Conservation (phyloP, 768 basidiomycete genomes). For the Russula sp. region DNA sequence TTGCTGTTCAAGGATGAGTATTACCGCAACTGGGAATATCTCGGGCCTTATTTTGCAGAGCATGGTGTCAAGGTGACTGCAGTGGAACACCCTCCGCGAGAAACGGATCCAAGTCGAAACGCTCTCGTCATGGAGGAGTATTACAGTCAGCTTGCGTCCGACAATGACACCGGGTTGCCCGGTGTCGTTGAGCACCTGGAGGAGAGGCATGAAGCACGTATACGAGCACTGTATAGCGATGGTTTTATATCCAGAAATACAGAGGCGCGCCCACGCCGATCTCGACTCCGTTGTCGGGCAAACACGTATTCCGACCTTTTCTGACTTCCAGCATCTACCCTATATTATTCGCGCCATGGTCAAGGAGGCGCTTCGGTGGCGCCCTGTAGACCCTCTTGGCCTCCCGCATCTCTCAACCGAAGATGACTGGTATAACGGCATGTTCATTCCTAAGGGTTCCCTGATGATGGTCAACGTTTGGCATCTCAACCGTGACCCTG, state of each 20-base stretch:
- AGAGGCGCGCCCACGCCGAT: conserved; percentile 12
- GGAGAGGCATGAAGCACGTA: conserved; percentile 51
- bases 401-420: conserved; percentile 15
- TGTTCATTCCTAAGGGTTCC: conserved; percentile 15
- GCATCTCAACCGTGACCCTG: conserved; percentile 12
- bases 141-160: conserved; percentile 49
- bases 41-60: conserved; percentile 72
- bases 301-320: conserved; percentile 4
- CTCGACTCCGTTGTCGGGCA: conserved; percentile 9
- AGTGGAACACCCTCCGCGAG: conserved; percentile 54
- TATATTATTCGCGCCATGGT: conserved; percentile 10
- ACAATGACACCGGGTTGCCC: conserved; percentile 36
- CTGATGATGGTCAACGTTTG: conserved; percentile 5
- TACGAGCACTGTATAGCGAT: conserved; percentile 58
- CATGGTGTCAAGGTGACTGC: conserved; percentile 52
- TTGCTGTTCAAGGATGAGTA: conserved; percentile 81
- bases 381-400: conserved; percentile 14
- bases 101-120: conserved; percentile 42
- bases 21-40: conserved; percentile 83
- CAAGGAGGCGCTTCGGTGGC: conserved; percentile 18
- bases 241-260: conserved; percentile 5
- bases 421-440: conserved; percentile 15
- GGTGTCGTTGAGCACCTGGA: conserved; percentile 55
- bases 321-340: conserved; percentile 5
- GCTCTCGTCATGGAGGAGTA: conserved; percentile 56